Evolutionary conservation across 2,329 filamentous ascomycete genomes (phyloP), one percentile per base, ranked within the genome.

Genomic region (Aspergillus glaucus): DNA sequence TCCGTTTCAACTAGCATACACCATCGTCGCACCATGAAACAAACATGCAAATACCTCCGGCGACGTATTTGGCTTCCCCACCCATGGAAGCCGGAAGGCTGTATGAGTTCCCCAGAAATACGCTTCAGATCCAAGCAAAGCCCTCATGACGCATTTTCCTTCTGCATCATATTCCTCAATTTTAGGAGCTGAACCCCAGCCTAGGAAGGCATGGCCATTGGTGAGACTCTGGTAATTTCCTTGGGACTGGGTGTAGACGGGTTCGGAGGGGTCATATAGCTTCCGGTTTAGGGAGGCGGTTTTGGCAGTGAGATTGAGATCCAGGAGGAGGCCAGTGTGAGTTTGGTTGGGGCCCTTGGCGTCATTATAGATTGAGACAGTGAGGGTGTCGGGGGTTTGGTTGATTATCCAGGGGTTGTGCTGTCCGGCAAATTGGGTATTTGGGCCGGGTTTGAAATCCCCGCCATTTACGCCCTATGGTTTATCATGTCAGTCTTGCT

Each of bases 1-100:
- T 12, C 67, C 67, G 46, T 67, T 66, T 67, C 68, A 71, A 48
- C 67, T 69, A 55, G 69, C 67, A 54, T 66, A 64, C 7, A 68
- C 58, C 43, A 55, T 53, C 4, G 50, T 54, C 47, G 36, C 50
- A 3, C 48, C 49, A 1, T 42, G 24, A 4, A 46, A 40, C n/a
- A 49, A 19, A 28, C 57, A 61, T 6, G 55, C 55, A 21, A 54
- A 45, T 6, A 55, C 52, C 24, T 51, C 48, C 3, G 59, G 57
- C n/a, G 46, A 48, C 3, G 55, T 54, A 12, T 44, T 46, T 1
- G 57, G 60, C 4, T 34, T 32, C 1, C 60, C 57, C 14, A 47
- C 41, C 60, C 60, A 59, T 12, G 55, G 55, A n/a, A 53, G 49
- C 26, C 57, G 54, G 14, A 14, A 15, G 9, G 26, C 26, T 28